These are phyloP conservation scores for Luzula sylvatica DNA, from an alignment of 176 grass and related monocot species.

Conservation along the genomic window DNA sequence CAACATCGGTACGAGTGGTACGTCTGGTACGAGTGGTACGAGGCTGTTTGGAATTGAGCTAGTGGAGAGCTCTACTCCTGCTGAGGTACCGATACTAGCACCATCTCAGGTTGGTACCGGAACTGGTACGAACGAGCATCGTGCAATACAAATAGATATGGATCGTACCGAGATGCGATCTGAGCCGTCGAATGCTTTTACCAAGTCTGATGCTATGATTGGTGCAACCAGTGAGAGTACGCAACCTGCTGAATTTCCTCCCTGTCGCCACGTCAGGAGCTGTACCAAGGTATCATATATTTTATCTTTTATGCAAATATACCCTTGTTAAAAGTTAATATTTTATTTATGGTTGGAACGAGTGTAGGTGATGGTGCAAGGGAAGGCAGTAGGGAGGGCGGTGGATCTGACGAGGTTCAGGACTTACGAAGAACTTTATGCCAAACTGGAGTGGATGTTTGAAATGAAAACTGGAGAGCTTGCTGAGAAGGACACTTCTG, in stretches of 20 bases:
- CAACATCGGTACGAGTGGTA: conserved; percentile 14
- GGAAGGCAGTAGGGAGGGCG: conserved; percentile 85
- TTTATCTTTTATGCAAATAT: conserved; percentile 6
- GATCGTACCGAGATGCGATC: conserved; percentile 32
- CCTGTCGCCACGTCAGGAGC: conserved; percentile 66
- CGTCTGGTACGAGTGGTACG: conserved; percentile 37
- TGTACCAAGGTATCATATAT: conserved; percentile 65
- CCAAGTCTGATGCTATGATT: conserved; percentile 34
- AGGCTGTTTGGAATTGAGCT: conserved; percentile 92
- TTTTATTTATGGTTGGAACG: conserved; percentile 16
- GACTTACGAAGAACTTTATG: conserved; percentile 46
- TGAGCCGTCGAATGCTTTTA: conserved; percentile 34
- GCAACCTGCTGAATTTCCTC: conserved; percentile 34
- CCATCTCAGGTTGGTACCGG: conserved; percentile 19
- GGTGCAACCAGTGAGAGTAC: conserved; percentile 39
- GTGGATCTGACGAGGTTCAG: conserved; percentile 71
- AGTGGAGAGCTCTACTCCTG: background rate
- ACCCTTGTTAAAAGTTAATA: too few species aligned
- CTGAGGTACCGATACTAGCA: conserved; percentile 6
- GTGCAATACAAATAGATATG: conserved; percentile 20
- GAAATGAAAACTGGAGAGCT: conserved; percentile 48
- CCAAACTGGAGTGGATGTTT: conserved; percentile 84
- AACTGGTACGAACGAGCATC: conserved; percentile 32
- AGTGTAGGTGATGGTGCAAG: conserved; percentile 97
- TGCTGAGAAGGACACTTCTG: conserved; percentile 30